A percentile compares a stretch with the other conserved stretches of the same genome.
Evolutionary conservation across 2,329 filamentous ascomycete species (phyloP).

Genomic region (Microdochium trichocladiopsis): DNA sequence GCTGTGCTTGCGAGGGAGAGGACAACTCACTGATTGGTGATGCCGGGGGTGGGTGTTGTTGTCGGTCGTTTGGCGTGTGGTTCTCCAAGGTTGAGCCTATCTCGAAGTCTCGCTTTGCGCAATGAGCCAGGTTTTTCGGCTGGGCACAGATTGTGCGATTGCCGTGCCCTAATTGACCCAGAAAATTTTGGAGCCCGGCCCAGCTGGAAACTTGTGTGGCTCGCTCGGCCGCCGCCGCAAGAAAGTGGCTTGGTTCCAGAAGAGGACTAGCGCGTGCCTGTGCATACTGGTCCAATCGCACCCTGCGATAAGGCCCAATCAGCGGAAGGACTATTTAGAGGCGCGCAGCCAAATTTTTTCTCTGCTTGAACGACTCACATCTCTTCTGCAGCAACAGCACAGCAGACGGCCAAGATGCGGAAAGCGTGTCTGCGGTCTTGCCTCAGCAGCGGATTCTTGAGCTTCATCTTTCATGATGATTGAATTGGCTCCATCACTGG

Average conservation of each 20-base stretch:
- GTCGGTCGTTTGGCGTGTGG: conserved; percentile 7
- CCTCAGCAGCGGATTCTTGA: neutral
- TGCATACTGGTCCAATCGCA: neutral
- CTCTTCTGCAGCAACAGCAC: neutral
- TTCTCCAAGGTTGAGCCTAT: conserved; percentile 13
- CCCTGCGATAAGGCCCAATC: neutral
- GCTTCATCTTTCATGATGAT: neutral
- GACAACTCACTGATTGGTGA: conserved; percentile 14
- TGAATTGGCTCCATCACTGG: neutral
- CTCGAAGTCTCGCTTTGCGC: conserved; percentile 10
- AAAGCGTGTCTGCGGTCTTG: no score
- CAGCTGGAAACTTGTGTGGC: neutral
- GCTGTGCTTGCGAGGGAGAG: conserved; percentile 4
- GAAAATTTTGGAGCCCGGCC: neutral
- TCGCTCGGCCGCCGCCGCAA: neutral
- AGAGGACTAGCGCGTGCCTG: neutral
- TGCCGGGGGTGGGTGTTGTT: conserved; percentile 14
- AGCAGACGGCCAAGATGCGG: no score
- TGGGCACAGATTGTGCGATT: neutral
- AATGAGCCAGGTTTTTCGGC: neutral
- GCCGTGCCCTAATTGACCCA: neutral
- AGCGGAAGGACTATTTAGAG: neutral
- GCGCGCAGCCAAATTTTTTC: neutral
- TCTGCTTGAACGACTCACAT: neutral
- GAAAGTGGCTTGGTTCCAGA: no score